Base-by-base conservation (phyloP, 2,329 filamentous ascomycete species). In the Lachnellula cervina region DNA sequence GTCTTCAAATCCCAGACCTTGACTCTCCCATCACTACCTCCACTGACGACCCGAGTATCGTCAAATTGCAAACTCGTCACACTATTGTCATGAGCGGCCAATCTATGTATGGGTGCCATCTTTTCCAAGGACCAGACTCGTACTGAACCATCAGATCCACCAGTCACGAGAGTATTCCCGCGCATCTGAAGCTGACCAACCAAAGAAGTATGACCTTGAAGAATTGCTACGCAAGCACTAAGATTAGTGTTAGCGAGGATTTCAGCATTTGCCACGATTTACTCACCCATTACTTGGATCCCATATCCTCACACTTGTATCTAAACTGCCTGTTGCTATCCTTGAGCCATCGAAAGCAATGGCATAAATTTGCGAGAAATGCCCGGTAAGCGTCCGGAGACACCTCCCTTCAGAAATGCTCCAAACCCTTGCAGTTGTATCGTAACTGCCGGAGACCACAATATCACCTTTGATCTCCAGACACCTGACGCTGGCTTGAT, bases 311-410 rank as follows among this genome's bases (percentile, higher is more conserved):
- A 99, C 93, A 65, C 93, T 97, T 3, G 94, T 99, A 73, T 99
- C 94, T 59, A 99, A 77, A 71, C 92, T 97, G 51, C 94, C 94
- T 9, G 94, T 99, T 37, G 95, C 93, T 56, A 99, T 92, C 61
- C 92, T 83, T 64, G 87, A 86, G 40, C 94, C 94, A 70, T 99
- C 94, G 72, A 97, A 99, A 1, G 94, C 94, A 69, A 99, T 96
- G 19, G 94, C 94, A 70, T 99, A 99, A 56, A 99, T 99, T 70
- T 99, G 94, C 70, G 93, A 97, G 74, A 97, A 99, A 73, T 99
- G 94, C 0, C 94, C 94, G 45, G 88, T 86, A 40, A 99, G 79
- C 0, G 91, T 97, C 63, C 93, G 87, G 53, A 97, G 76, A 71
- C 94, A 99, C 60, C 90, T 86, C 32, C 94, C 94, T 73, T 97